Percentiles rank a stretch among this genome's conserved stretches.
These are phyloP conservation scores for Amanita phalloides DNA, from an alignment of 768 basidiomycete genomes.

Conservation along the genomic window DNA sequence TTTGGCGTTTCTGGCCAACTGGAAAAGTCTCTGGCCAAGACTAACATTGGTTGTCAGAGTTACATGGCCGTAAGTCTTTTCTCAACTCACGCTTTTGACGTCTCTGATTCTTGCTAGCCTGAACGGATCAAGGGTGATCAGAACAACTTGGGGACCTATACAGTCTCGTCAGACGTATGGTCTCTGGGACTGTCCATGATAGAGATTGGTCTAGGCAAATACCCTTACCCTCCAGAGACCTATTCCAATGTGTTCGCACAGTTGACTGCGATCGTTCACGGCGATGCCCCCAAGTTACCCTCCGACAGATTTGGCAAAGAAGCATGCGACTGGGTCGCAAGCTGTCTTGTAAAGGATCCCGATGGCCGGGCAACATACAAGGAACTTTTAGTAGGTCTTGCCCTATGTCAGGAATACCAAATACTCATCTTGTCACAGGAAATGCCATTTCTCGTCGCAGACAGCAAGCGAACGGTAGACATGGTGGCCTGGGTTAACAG, in stretches of 20 bases:
- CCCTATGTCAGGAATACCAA: neutral
- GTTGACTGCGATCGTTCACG: slow-evolving; percentile 89
- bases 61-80: slow-evolving; percentile 85
- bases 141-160: slow-evolving; percentile 80
- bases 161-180: slow-evolving; percentile 97
- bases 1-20: slow-evolving; percentile 99
- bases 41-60: slow-evolving; percentile 96
- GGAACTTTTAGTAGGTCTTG: slow-evolving; percentile 57
- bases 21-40: slow-evolving; percentile 92
- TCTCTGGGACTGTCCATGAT: slow-evolving; percentile 91
- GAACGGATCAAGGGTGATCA: slow-evolving; percentile 94
- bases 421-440: slow-evolving; percentile 25
- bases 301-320: slow-evolving; percentile 50
- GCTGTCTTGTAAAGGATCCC: slow-evolving; percentile 76
- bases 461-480: slow-evolving; percentile 55
- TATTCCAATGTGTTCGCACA: slow-evolving; percentile 97
- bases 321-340: slow-evolving; percentile 75
- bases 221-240: slow-evolving; percentile 96
- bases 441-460: slow-evolving; percentile 69
- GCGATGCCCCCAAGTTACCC: slow-evolving; percentile 83
- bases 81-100: neutral
- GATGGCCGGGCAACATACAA: slow-evolving; percentile 72
- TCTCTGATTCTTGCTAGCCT: slow-evolving; percentile 38
- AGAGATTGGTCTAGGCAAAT: slow-evolving; percentile 81
- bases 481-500: slow-evolving; percentile 75